Base-by-base conservation (phyloP, 805 yeast species). In the Saturnispora saitoi region DNA sequence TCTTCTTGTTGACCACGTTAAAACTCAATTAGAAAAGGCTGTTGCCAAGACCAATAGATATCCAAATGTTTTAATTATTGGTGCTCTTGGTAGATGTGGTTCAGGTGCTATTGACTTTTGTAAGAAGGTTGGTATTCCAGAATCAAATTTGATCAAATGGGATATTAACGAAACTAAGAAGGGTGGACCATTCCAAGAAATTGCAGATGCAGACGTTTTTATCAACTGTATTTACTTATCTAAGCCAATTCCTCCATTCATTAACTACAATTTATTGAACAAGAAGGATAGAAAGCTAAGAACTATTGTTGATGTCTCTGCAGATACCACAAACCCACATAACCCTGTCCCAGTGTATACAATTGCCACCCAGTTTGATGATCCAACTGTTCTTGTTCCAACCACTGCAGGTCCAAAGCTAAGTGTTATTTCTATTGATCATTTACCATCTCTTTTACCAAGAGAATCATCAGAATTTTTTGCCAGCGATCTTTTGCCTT, bases 21-120 rank as follows among this genome's bases (percentile, higher is more conserved):
- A 79, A 64, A 64, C 65, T 51, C 78, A 76, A 51, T 72, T 83
- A 55, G 70, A 70, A 19, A 67, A 64, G 24, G 95, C 91, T 22
- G 65, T 69, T 49, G 72, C 71, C 29, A 74, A 76, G 57, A 80
- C 81, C 45, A 84, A 82, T 29, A 75, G 70, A 58, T 73, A 71
- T 59, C 99, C 98, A 56, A 83, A 74, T 32, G 87, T 84, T 31
- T 73, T 93, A 56, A 83, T 93, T 50, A 93, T 93, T 64, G 99
- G 99, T 64, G 99, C 99, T 26, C 76, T 90, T 51, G 99, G 99
- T 55, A 85, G 99, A 74, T 93, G 98, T 71, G 99, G 99, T 48
- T 81, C 95, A 11, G 99, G 99, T 65, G 98, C 99, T 31, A 73
- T 88, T 58, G 95, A 86, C 56, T 73, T 90, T 49, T 78, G 87